These are phyloP conservation scores for Hyaloscypha variabilis DNA, from an alignment of 495 filamentous ascomycete species.

Conservation along the genomic window DNA sequence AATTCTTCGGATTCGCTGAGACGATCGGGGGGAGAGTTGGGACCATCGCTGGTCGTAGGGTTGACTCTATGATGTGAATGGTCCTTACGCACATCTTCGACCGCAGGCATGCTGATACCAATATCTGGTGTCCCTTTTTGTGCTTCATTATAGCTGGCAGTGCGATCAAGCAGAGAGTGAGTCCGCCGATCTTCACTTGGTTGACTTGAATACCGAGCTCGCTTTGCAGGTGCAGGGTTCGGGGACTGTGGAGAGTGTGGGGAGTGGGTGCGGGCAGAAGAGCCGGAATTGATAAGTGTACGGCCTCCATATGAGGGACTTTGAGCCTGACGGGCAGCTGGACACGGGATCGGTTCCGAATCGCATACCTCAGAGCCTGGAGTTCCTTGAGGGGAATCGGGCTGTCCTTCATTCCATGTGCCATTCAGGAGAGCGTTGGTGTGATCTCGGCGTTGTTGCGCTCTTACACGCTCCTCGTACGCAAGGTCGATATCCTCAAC, in stretches of 20 bases:
- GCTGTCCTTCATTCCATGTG: slow-evolving; percentile 63
- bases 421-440: slow-evolving; percentile 53
- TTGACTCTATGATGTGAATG: not conserved
- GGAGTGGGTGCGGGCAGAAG: not conserved
- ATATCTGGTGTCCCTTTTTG: slow-evolving; percentile 23
- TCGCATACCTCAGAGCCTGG: slow-evolving; percentile 10
- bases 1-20: not conserved
- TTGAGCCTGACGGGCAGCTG: slow-evolving; percentile 16
- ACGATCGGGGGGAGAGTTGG: slow-evolving; percentile 13
- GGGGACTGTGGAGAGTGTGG: slow-evolving; percentile 20
- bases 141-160: slow-evolving; percentile 16
- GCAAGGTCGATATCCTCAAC: slow-evolving; percentile 23
- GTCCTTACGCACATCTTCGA: not conserved
- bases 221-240: slow-evolving; percentile 23
- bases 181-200: slow-evolving; percentile 17
- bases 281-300: slow-evolving; percentile 6
- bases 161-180: slow-evolving; percentile 28
- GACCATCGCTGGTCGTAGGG: slow-evolving; percentile 20
- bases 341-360: slow-evolving; percentile 8
- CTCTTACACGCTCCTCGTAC: slow-evolving; percentile 28
- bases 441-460: slow-evolving; percentile 44
- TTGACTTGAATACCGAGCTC: slow-evolving; percentile 21
- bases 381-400: slow-evolving; percentile 44
- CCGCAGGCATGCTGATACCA: slow-evolving; percentile 13
- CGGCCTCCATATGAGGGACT: slow-evolving; percentile 6